Base-by-base conservation (phyloP, 805 yeast species). In the Phaffomyces antillensis region DNA sequence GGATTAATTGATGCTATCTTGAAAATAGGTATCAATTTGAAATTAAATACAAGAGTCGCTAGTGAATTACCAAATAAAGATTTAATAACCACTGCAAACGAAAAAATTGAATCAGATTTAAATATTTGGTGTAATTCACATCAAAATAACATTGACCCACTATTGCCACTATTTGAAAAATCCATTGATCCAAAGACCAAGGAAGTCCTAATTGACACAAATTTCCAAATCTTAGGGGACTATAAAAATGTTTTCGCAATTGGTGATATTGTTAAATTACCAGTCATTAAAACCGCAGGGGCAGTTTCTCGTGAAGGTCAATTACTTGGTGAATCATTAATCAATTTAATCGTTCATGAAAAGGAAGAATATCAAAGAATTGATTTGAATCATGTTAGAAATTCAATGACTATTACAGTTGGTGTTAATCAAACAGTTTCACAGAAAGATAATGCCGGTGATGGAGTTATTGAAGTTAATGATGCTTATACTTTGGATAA, bases 71-170 rank as follows among this genome's bases (percentile, higher is more conserved):
- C 45, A 16, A 52, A 56, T 42, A 57, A 56, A 12, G 51, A 54
- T 33, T 33, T 57, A 17, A 8, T 49, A 2, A 57, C 60, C 20
- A 56, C 59, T 5, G 49, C 41, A 32, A 66, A 63, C 17, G 55
- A 56, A 39, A 48, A 46, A 2, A 45, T 66, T 16, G 37, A 54
- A 25, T 55, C 65, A 7, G 68, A 68, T 30, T 50, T 64, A 45
- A 63, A 58, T 40, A 54, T 64, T 42, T 68, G 72, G 72, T 66
- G 71, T 49, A 64, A 57, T 39, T 53, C 56, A 13, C 66, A 66
- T 48, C 42, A 52, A 34, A 66, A 66, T 49, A 68, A 67, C 51
- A 57, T 62, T 15, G 58, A 53, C 17, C 58, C 64, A 9, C 44
- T 68, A 33, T 31, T 53, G 18, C 54, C 54, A 7, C 20, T 36